Conservation (phyloP, 352 stramenopile species). For the Thalassiosira mediterranea region DNA sequence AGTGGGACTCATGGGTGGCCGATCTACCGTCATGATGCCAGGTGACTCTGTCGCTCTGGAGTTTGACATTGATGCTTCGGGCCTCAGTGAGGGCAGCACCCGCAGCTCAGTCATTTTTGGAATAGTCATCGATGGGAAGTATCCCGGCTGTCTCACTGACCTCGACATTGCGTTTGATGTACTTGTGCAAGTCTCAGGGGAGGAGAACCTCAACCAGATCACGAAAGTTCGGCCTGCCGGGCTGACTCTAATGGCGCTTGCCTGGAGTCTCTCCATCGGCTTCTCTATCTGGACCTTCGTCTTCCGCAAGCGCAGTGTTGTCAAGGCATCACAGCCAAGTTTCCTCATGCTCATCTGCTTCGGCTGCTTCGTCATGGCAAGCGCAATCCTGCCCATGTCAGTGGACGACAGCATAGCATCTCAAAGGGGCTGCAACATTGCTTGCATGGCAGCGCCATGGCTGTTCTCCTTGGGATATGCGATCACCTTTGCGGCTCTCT, state of each 20-base stretch:
- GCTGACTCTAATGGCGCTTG: conserved; percentile 31
- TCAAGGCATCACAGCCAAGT: conserved; percentile 45
- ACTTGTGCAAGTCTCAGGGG: neutral
- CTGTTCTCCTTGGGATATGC: conserved; percentile 45
- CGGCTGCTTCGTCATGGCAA: conserved; percentile 40
- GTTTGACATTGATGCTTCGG: too few relatives aligned
- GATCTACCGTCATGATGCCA: too few relatives aligned
- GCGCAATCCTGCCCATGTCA: conserved; percentile 43
- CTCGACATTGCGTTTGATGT: conserved; percentile 35
- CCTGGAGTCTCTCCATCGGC: conserved; percentile 17
- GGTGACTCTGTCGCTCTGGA: too few relatives aligned
- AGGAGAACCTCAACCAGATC: conserved; percentile 31
- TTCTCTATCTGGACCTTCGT: too few relatives aligned
- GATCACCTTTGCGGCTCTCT: conserved; percentile 27
- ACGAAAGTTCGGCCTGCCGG: conserved; percentile 42
- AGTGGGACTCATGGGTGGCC: too few relatives aligned
- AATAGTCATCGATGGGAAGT: too few relatives aligned
- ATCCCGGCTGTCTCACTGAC: conserved; percentile 28
- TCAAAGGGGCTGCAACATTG: conserved; percentile 17
- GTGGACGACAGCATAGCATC: conserved; percentile 32
- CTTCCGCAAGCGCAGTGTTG: conserved; percentile 17
- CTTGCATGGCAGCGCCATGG: conserved; percentile 48
- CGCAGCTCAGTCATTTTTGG: too few relatives aligned
- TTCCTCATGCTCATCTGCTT: conserved; percentile 56
- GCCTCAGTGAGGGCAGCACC: too few relatives aligned